A percentile compares a stretch with the other conserved stretches of the same genome.
Evolutionary conservation across 139 green algal species (phyloP).

Genomic region (Tetraselmis chui): DNA sequence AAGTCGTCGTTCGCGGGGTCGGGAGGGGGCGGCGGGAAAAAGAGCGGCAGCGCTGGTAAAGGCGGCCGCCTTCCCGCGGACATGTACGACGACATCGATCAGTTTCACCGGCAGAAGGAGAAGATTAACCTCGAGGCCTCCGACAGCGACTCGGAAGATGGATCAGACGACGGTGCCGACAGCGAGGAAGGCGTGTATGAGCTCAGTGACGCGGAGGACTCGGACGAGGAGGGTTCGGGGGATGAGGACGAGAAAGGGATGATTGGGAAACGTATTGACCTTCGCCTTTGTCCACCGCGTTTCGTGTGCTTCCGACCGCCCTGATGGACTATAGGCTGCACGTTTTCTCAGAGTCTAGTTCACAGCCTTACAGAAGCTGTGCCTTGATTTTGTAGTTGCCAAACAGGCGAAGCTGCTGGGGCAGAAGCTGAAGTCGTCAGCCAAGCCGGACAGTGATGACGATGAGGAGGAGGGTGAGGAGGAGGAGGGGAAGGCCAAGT

Average conservation of each 20-base stretch:
- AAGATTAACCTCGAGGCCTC: background rate
- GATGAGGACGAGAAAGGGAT: background rate
- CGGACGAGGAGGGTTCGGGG: background rate
- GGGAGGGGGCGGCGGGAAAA: background rate
- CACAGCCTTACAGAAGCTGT: too few species aligned
- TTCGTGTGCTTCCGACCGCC: too few species aligned
- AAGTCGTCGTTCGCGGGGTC: background rate
- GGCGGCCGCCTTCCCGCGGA: background rate
- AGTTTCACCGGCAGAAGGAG: background rate
- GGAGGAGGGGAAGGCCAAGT: background rate
- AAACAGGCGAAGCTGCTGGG: slow-evolving; percentile 53
- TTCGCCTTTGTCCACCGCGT: too few species aligned
- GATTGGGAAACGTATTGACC: background rate
- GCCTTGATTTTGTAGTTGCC: too few species aligned
- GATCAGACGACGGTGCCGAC: background rate
- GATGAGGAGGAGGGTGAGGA: slow-evolving; percentile 40
- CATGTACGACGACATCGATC: background rate
- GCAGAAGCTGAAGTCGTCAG: slow-evolving; percentile 51
- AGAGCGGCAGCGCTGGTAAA: background rate
- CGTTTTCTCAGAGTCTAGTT: too few species aligned
- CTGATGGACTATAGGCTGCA: background rate
- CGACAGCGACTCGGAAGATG: background rate
- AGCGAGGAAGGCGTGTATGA: background rate
- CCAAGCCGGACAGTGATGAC: slow-evolving; percentile 35
- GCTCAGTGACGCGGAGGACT: background rate